Evolutionary conservation across 495 filamentous ascomycete species (phyloP), one percentile per base, ranked within the genome.

Genomic region (Penicillium soppii): DNA sequence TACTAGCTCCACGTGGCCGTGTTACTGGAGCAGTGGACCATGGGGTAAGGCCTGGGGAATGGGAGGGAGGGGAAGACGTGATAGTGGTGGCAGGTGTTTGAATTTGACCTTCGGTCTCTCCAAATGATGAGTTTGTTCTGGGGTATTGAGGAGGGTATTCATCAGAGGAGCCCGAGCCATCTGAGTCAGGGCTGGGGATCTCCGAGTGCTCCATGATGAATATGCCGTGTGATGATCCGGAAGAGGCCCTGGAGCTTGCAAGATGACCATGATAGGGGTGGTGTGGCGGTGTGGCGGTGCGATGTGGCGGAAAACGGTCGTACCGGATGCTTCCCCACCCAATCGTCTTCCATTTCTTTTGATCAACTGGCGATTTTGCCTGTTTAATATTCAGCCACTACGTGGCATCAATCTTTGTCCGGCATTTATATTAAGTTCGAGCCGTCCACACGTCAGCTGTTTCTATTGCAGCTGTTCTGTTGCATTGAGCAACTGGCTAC

Each of bases 141-240:
- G 79, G 76, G 43, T 75, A 70, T 32, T 78, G 66, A 19, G 66
- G 61, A 29, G 68, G 54, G 52, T 67, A 80, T 33, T 87, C 85
- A 50, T 81, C 81, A 17, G 84, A 87, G 5, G 82, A 84, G 32
- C 73, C 79, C 25, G 84, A 86, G 51, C 75, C 82, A 32, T 83
- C 84, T 20, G 84, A 87, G 61, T 88, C 86, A 62, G 82, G 56
- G 67, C 76, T 62, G 66, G 68, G 44, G 70, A 72, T 59, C 61
- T 76, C 77, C 41, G 83, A 75, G 40, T 81, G 79, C 67, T 83
- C 81, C 76, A 81, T 78, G 61, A 66, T 65, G 62, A 47, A 27
- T 41, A 41, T 41, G 35, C 52, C 57, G 56, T 53, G 52, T 56
- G 54, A 55, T 58, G 60, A 26, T 46, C 42, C 35, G 36, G 21